These are phyloP conservation scores for Aspergillus pseudoviridinutans DNA, from an alignment of 2,329 filamentous ascomycete species.

Conservation along the genomic window DNA sequence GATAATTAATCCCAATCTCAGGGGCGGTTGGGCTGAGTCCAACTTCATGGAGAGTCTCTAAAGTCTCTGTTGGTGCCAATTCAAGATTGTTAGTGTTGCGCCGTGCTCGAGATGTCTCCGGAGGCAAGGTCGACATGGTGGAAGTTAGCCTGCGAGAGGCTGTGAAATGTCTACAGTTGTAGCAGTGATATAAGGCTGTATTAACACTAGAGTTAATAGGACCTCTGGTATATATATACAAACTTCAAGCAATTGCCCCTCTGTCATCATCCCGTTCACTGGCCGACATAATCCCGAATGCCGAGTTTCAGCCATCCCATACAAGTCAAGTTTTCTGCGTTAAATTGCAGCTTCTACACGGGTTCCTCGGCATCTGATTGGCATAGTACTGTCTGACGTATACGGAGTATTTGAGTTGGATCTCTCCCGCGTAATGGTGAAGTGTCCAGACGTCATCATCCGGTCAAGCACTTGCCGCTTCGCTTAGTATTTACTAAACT, in stretches of 20 bases:
- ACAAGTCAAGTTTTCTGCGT: not conserved
- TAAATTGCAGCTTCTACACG: not conserved
- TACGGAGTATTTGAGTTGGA: not conserved
- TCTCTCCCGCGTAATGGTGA: not conserved
- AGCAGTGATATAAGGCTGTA: not conserved
- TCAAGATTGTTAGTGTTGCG: not conserved
- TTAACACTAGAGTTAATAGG: not conserved
- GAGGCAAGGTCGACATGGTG: not conserved
- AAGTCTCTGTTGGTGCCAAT: constrained; percentile 16
- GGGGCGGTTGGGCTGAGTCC: constrained; percentile 22
- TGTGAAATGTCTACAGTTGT: not conserved
- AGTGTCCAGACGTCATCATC: not conserved
- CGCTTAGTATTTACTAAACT: not conserved
- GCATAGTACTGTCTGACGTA: not conserved
- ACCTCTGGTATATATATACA: not conserved
- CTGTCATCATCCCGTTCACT: not conserved
- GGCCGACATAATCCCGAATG: not conserved
- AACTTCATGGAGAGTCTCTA: constrained; percentile 17
- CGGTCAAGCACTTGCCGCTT: not conserved
- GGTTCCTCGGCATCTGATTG: not conserved
- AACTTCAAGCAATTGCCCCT: not conserved
- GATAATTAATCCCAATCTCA: constrained; percentile 28
- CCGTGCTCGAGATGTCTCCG: not conserved
- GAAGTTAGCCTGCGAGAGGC: not conserved
- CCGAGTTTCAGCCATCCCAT: not conserved